Evolutionary conservation across 345 rosid genomes (phyloP).

Genomic region (Anacardium occidentale): DNA sequence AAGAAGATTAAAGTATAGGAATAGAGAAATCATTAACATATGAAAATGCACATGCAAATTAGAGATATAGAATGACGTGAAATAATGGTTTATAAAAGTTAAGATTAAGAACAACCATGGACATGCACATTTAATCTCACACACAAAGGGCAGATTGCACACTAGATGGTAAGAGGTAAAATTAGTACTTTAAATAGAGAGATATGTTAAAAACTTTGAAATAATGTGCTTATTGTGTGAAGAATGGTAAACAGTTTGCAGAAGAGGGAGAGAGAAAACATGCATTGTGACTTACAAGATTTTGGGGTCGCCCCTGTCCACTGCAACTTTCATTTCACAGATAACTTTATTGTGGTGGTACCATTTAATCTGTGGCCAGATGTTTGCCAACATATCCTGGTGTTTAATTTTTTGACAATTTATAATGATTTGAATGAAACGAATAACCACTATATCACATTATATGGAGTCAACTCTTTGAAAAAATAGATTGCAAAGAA

Average conservation of each 20-base stretch:
- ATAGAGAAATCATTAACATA: neutral
- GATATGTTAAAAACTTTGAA: neutral
- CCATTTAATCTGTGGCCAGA: constrained; percentile 21
- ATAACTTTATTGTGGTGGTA: constrained; percentile 24
- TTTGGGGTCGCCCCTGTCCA: neutral
- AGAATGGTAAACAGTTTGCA: constrained; percentile 2
- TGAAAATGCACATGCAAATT: neutral
- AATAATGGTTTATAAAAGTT: neutral
- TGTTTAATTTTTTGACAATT: constrained; percentile 4
- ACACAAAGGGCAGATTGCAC: neutral
- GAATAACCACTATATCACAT: constrained; percentile 17
- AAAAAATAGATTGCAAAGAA: constrained; percentile 39
- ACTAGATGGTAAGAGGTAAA: neutral
- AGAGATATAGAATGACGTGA: neutral
- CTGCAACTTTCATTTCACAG: constrained; percentile 21
- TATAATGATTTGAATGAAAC: constrained; percentile 19
- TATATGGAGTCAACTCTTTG: constrained; percentile 21
- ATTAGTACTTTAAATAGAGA: neutral
- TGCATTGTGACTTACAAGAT: constrained; percentile 18
- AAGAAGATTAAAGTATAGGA: neutral
- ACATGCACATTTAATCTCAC: neutral
- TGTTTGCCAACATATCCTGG: constrained; percentile 15
- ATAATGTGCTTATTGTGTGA: neutral
- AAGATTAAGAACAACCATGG: neutral
- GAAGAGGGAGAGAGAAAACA: neutral